Base-by-base conservation (phyloP, 805 yeast species). In the Huiozyma sinensis region DNA sequence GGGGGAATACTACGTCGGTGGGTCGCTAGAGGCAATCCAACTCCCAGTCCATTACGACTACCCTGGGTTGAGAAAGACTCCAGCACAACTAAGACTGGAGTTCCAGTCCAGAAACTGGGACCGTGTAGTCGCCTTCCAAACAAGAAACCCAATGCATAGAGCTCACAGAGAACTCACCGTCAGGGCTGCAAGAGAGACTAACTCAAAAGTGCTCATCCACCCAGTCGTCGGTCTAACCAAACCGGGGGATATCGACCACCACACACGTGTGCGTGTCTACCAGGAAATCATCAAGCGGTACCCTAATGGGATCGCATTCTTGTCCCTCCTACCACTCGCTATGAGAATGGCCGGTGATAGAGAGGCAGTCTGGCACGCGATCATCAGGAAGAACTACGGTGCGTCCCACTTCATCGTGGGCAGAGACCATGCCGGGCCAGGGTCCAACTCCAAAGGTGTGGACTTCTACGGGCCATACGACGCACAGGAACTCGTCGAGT, bases 321-420 rank as follows among this genome's bases (percentile, higher is more conserved):
- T 89, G 49, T 81, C 96, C 7, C 70, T 89, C 51, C 73, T 89
- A 55, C 97, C 97, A 9, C 72, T 89, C 59, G 97, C 97, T 35
- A 89, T 89, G 97, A 81, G 97, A 74, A 89, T 89, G 97, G 97
- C 92, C 45, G 97, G 97, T 65, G 97, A 90, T 65, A 79, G 95
- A 64, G 97, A 89, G 69, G 97, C 97, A 24, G 84, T 89, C 38
- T 90, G 97, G 97, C 97, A 89, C 63, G 95, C 97, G 12, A 82
- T 90, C 58, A 89, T 89, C 63, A 83, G 97, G 68, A 86, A 87
- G 72, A 89, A 89, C 70, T 88, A 81, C 62, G 97, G 97, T 61
- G 95, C 95, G 44, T 83, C 95, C 43, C 97, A 90, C 65, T 90
- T 90, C 71, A 89, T 89, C 59, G 96, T 89, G 40, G 97, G 97